A percentile compares a stretch with the other conserved stretches of the same genome.
phyloP scores from a whole-genome alignment of 768 basidiomycete species.

The Panaeolus papilionaceus region DNA sequence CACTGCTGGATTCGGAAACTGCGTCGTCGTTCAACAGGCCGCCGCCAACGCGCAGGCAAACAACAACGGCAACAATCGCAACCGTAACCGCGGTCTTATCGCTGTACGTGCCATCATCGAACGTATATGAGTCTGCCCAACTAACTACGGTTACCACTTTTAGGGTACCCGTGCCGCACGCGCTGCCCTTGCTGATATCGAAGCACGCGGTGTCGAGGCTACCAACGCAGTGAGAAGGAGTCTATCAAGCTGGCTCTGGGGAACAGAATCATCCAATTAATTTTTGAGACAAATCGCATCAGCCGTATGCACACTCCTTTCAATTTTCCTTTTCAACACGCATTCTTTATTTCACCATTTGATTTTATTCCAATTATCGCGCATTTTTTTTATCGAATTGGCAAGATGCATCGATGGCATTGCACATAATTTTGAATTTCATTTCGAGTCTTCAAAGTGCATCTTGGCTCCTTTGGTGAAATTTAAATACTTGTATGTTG shows the following conservation, averaged over 20 bases:
- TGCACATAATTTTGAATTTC: slow-evolving; percentile 2
- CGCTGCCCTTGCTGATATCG: slow-evolving; percentile 13
- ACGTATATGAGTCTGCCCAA: no score
- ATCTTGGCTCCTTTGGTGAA: not conserved
- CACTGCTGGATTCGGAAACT: slow-evolving; percentile 22
- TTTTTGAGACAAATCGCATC: slow-evolving; percentile 12
- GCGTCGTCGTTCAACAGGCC: slow-evolving; percentile 23
- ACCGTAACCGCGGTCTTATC: slow-evolving; percentile 2
- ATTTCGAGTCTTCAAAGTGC: not conserved
- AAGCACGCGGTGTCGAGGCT: slow-evolving; percentile 6
- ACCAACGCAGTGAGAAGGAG: slow-evolving; percentile 4
- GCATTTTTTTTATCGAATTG: not conserved
- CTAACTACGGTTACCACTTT: not conserved
- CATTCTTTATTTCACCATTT: not conserved
- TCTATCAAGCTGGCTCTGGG: slow-evolving; percentile 12
- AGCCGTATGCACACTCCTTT: slow-evolving; percentile 8
- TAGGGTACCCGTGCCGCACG: slow-evolving; percentile 20
- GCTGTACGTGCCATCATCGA: not conserved
- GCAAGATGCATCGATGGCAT: slow-evolving; percentile 10
- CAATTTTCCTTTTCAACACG: not conserved
- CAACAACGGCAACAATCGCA: slow-evolving; percentile 1
- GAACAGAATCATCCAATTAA: slow-evolving; percentile 4
- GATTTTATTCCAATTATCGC: not conserved
- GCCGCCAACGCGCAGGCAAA: slow-evolving; percentile 6
- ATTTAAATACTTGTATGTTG: not conserved